phyloP scores from a whole-genome alignment of 2,329 filamentous ascomycete genomes.

The Xylaria sp. region DNA sequence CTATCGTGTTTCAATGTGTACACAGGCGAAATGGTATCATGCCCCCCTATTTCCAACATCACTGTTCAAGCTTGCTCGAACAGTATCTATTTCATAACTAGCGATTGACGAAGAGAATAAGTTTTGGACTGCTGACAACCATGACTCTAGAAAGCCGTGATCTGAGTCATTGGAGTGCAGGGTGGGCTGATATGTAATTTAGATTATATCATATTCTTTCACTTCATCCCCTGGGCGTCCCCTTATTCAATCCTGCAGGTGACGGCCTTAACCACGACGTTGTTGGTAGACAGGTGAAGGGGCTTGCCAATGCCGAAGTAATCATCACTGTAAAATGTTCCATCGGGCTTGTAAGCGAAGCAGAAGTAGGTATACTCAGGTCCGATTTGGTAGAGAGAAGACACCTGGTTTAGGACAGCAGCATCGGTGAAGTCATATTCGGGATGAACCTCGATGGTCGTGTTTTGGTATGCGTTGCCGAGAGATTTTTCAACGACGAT shows the following conservation, averaged over 20 bases:
- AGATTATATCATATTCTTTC: background rate
- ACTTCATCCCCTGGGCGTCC: background rate
- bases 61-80: background rate
- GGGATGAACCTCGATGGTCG: slow-evolving; percentile 13
- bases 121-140: background rate
- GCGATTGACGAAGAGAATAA: background rate
- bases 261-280: slow-evolving; percentile 29
- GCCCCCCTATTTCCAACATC: background rate
- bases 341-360: slow-evolving; percentile 30
- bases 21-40: background rate
- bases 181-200: background rate
- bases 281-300: slow-evolving; percentile 29
- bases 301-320: slow-evolving; percentile 30
- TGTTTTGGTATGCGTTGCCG: slow-evolving; percentile 29
- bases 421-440: slow-evolving; percentile 17
- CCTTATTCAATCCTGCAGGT: slow-evolving; percentile 28
- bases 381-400: slow-evolving; percentile 27
- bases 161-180: background rate
- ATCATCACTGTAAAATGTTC: slow-evolving; percentile 25
- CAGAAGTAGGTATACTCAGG: slow-evolving; percentile 32
- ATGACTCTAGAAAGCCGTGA: background rate
- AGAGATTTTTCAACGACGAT: slow-evolving; percentile 31
- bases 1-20: background rate
- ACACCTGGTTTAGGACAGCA: slow-evolving; percentile 28
- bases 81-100: background rate